Conservation (phyloP, 108 stramenopile species). For the Cylindrotheca closterium region DNA sequence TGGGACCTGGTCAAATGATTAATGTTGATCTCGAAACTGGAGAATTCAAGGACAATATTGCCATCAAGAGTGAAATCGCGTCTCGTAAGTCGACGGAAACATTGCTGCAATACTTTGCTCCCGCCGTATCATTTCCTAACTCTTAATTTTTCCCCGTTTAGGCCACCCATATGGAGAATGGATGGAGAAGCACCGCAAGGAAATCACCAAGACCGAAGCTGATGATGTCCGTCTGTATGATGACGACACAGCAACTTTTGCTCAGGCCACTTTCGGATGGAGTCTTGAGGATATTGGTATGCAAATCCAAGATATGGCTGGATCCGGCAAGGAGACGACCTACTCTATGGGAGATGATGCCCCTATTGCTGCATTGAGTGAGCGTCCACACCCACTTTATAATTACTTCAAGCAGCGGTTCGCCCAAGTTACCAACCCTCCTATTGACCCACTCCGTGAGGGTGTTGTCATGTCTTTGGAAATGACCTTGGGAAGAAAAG, state of each 20-base stretch:
- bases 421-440: slow-evolving; percentile 98
- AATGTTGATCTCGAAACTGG: slow-evolving; percentile 89
- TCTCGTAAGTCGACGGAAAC: slow-evolving; percentile 48
- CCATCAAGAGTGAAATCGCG: slow-evolving; percentile 93
- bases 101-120: not conserved
- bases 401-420: slow-evolving; percentile 98
- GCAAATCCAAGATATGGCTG: slow-evolving; percentile 96
- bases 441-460: slow-evolving; percentile 97
- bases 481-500: slow-evolving; percentile 93
- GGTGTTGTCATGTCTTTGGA: slow-evolving; percentile 95
- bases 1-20: slow-evolving; percentile 97
- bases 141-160: slow-evolving; percentile 12
- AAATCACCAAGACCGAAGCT: slow-evolving; percentile 48
- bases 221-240: slow-evolving; percentile 67
- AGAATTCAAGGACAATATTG: slow-evolving; percentile 91
- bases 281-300: slow-evolving; percentile 95
- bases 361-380: slow-evolving; percentile 88
- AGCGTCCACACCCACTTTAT: slow-evolving; percentile 86
- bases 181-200: slow-evolving; percentile 74
- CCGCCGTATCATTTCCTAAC: not conserved
- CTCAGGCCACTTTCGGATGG: slow-evolving; percentile 91
- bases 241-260: slow-evolving; percentile 80
- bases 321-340: slow-evolving; percentile 92
- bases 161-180: slow-evolving; percentile 89
- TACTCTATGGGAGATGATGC: slow-evolving; percentile 99